Evolutionary conservation across 176 grass and related monocot species (phyloP).

Genomic region (Ensete ventricosum): DNA sequence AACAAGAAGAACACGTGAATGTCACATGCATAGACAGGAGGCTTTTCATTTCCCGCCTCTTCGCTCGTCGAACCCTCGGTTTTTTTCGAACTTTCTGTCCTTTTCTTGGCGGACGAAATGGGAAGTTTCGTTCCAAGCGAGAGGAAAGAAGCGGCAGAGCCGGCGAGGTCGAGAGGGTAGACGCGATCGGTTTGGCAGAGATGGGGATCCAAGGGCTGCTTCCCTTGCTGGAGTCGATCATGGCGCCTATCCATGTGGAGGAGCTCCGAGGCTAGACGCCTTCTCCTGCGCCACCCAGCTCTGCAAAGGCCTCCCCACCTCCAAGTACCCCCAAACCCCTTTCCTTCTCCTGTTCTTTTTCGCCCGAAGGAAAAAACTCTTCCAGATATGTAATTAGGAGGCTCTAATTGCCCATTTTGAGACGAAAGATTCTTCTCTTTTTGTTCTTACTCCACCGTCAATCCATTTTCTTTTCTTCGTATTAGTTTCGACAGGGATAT

Average conservation of each 20-base stretch:
- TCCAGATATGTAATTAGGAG: too few relatives aligned
- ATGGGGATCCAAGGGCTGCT: constrained; percentile 95
- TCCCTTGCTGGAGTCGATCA: constrained; percentile 81
- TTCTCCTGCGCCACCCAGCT: constrained; percentile 69
- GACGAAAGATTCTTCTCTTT: too few relatives aligned
- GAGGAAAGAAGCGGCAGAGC: neutral
- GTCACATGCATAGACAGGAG: neutral
- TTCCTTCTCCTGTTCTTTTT: neutral
- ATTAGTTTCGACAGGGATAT: too few relatives aligned
- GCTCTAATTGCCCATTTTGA: too few relatives aligned
- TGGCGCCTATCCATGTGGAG: constrained; percentile 71
- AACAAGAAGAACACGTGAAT: neutral
- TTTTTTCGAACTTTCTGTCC: neutral
- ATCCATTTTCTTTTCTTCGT: too few relatives aligned
- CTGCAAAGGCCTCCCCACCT: constrained; percentile 86
- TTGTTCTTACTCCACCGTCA: too few relatives aligned
- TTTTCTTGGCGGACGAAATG: neutral
- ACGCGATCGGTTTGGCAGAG: neutral
- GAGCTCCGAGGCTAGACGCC: constrained; percentile 66
- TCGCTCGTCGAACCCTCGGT: neutral
- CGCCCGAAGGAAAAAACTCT: neutral
- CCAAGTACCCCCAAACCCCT: constrained; percentile 33
- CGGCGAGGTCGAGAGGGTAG: neutral
- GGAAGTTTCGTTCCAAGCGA: neutral
- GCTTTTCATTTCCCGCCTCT: neutral